Evolutionary conservation across 306 rosid genomes (phyloP).

Genomic region (Glycyrrhiza uralensis): DNA sequence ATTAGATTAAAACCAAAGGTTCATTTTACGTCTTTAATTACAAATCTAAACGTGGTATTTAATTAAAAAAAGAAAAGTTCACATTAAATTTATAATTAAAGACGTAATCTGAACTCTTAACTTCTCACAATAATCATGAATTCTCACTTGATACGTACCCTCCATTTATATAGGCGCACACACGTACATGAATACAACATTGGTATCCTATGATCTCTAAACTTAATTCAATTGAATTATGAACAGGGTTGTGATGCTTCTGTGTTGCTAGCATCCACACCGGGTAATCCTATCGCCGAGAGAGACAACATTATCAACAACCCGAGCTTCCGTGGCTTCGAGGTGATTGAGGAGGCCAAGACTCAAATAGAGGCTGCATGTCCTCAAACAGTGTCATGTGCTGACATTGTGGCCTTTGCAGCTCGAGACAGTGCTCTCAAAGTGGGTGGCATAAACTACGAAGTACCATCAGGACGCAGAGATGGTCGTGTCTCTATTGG

Average conservation of each 20-base stretch:
- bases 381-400: conserved; percentile 26
- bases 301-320: conserved; percentile 15
- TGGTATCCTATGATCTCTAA: too few species aligned
- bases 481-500: conserved; percentile 24
- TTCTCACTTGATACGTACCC: too few species aligned
- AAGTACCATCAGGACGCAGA: conserved; percentile 25
- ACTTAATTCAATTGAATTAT: too few species aligned
- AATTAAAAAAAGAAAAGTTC: too few species aligned
- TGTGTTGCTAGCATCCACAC: conserved; percentile 20
- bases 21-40: too few species aligned
- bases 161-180: too few species aligned
- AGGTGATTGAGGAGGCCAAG: conserved; percentile 15
- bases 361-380: conserved; percentile 8
- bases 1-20: too few species aligned
- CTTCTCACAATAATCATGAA: too few species aligned
- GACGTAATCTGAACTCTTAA: too few species aligned
- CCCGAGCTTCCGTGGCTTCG: conserved; percentile 28
- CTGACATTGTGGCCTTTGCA: conserved; percentile 30
- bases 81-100: too few species aligned
- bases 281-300: conserved; percentile 7
- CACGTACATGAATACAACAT: too few species aligned
- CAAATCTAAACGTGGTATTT: too few species aligned
- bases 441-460: conserved; percentile 21
- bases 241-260: conserved; percentile 36
- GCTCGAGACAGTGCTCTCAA: conserved; percentile 18